Evolutionary conservation across 441 rosid genomes (phyloP), one percentile per base, ranked within the genome.

Genomic region (Iberis amara): DNA sequence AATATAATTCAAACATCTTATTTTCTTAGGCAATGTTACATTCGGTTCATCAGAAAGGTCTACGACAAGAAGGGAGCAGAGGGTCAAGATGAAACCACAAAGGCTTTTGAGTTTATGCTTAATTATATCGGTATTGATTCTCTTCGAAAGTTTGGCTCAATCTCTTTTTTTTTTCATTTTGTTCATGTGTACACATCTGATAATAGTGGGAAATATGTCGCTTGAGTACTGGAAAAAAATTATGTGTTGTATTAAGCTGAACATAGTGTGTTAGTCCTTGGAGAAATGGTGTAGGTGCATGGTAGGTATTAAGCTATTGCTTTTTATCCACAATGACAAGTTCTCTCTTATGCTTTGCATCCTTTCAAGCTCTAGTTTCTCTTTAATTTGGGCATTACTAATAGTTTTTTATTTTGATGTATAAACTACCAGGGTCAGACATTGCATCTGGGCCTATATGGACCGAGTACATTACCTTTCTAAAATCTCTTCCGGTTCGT

Each of bases 71-170:
- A 83, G 66, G 95, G 95, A 33, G 61, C 56, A 6, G 95, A 87
- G 73, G 95, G 98, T 47, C 87, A 87, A 55, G 96, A 88, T 68
- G 98, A 91, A 77, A 91, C 89, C 50, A 80, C 78, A 60, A 87
- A 83, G 74, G 95, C 98, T 59, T 88, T 83, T 70, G 90, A 85
- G 61, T 91, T 87, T 72, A 85, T 76, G 87, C 95, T 91, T 42
- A 76, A 79, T 55, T 84, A 79, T 75, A 79, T 91, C 18, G 98
- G 98, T 91, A 59, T 57, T 69, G 66, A 48, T 68, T 61, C 72
- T 59, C 58, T 44, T 62, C 41, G 44, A 10, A 12, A 32, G 3
- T 52, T 45, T 52, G 33, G 39, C 11, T 65, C 33, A 43, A 14
- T 6, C 14, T 44, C 36, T 3, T 51, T 51, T 32, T 0, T 26